A percentile compares a stretch with the other conserved stretches of the same genome.
phyloP scores from a whole-genome alignment of 768 basidiomycete species.

The Auriculariales sp. region DNA sequence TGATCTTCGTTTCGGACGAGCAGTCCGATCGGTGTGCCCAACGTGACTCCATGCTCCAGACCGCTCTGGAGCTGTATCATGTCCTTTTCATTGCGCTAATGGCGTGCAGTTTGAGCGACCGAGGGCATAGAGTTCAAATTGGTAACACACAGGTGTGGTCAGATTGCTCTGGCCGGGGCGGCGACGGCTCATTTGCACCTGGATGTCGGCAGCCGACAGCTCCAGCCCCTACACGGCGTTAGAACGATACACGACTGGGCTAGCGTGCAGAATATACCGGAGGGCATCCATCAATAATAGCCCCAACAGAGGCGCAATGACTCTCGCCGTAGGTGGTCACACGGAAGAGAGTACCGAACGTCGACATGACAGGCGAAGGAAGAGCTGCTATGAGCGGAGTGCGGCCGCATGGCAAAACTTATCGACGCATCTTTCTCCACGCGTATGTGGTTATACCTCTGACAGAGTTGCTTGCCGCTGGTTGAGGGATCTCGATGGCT shows the following conservation, averaged over 20 bases:
- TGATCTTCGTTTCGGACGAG: slow-evolving; percentile 97
- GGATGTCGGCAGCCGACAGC: slow-evolving; percentile 71
- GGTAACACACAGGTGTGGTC: slow-evolving; percentile 71
- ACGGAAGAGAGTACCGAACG: slow-evolving; percentile 78
- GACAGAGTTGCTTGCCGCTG: no score
- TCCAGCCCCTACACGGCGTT: slow-evolving; percentile 50
- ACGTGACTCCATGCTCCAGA: slow-evolving; percentile 81
- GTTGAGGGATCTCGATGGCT: no score
- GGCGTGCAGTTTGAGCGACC: neutral
- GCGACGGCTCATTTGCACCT: slow-evolving; percentile 78
- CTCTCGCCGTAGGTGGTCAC: slow-evolving; percentile 98
- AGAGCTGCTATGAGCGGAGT: no score
- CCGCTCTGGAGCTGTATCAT: slow-evolving; percentile 88
- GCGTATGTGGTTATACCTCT: no score
- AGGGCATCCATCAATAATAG: slow-evolving; percentile 94
- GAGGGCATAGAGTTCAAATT: neutral
- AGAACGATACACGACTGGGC: neutral
- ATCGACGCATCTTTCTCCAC: no score
- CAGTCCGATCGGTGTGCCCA: slow-evolving; percentile 96
- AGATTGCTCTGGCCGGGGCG: slow-evolving; percentile 93
- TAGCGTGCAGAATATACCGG: slow-evolving; percentile 41
- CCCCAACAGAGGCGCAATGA: slow-evolving; percentile 92
- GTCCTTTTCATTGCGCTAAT: slow-evolving; percentile 89
- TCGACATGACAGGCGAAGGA: slow-evolving; percentile 63
- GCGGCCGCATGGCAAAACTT: no score